Base-by-base conservation (phyloP, 441 rosid genomes). In the Populus hybrid region DNA sequence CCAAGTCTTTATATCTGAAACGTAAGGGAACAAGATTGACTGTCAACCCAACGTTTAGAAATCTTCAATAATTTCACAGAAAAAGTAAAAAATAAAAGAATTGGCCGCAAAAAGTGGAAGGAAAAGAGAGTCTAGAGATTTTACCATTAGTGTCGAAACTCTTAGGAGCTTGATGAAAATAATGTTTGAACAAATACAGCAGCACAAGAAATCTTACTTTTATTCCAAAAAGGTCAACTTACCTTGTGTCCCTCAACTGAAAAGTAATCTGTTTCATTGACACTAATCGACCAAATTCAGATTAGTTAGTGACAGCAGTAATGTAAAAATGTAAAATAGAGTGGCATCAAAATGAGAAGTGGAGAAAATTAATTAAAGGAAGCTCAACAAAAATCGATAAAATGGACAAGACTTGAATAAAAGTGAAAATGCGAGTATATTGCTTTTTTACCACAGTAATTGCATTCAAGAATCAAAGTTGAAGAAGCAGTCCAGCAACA, bases 181-280 rank as follows among this genome's bases (percentile, higher is more conserved):
- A 91, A 84, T 24, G 92, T 92, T 87, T 91, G 98, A 84, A 92
- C 89, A 30, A 96, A 79, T 40, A 92, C 83, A 57, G 94, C n/a
- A 85, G 77, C 86, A 91, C 9, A 92, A n/a, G 70, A 94, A 79
- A n/a, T 83, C 92, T 96, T 67, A 85, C 81, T 87, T 94, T 92
- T n/a, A 81, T 96, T 98, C 98, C 98, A 89, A 79, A 94, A 90
- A 64, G 96, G 93, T n/a, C 97, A 96, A 91, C 86, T 88, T 96
- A 3, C 75, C 88, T 98, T 98, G 94, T 46, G 98, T 89, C 85
- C 98, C 85, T 75, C 88, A n/a, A n/a, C n/a, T n/a, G n/a, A n/a
- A n/a, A 72, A 2, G 98, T 94, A 72, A 94, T 85, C 99, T 96
- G 91, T 79, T 78, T 81, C 82, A 28, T 50, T 42, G 0, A 38